Evolutionary conservation across 108 stramenopile genomes (phyloP).

Genomic region (Cyclotella choctawhatcheeana): DNA sequence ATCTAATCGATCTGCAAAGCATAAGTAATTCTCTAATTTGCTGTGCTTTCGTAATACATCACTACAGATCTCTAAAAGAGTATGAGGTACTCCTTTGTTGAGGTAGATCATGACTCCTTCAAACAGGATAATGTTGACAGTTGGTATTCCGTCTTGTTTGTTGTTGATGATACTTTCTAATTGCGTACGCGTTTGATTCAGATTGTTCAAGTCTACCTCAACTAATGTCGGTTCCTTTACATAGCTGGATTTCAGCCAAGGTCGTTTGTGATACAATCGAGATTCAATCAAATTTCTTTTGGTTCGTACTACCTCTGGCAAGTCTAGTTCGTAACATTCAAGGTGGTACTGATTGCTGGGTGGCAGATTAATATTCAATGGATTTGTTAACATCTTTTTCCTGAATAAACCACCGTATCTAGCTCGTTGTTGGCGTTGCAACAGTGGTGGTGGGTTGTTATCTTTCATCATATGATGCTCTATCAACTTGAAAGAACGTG

Average conservation of each 20-base stretch:
- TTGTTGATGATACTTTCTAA: slow-evolving; percentile 37
- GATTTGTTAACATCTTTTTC: not conserved
- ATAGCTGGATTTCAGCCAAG: slow-evolving; percentile 23
- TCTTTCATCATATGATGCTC: slow-evolving; percentile 30
- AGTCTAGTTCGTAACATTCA: slow-evolving; percentile 65
- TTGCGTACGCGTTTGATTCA: slow-evolving; percentile 42
- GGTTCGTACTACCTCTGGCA: slow-evolving; percentile 63
- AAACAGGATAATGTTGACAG: slow-evolving; percentile 67
- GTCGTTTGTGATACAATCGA: slow-evolving; percentile 59
- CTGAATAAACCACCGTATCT: not conserved
- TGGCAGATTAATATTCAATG: slow-evolving; percentile 24
- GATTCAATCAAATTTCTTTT: slow-evolving; percentile 58
- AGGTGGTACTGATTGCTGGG: slow-evolving; percentile 20
- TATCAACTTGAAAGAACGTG: slow-evolving; percentile 60
- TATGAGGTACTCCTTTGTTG: slow-evolving; percentile 62
- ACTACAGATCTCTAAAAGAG: slow-evolving; percentile 53
- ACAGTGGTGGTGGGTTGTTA: not conserved
- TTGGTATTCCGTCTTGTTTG: slow-evolving; percentile 13
- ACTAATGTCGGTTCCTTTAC: slow-evolving; percentile 49
- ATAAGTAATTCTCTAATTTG: slow-evolving; percentile 28
- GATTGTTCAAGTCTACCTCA: slow-evolving; percentile 65
- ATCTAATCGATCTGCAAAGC: slow-evolving; percentile 76
- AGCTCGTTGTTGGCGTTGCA: not conserved
- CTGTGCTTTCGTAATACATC: slow-evolving; percentile 30
- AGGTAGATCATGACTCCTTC: slow-evolving; percentile 87